Evolutionary conservation across 768 basidiomycete genomes (phyloP).

Genomic region (Leccinum longicurvipes): DNA sequence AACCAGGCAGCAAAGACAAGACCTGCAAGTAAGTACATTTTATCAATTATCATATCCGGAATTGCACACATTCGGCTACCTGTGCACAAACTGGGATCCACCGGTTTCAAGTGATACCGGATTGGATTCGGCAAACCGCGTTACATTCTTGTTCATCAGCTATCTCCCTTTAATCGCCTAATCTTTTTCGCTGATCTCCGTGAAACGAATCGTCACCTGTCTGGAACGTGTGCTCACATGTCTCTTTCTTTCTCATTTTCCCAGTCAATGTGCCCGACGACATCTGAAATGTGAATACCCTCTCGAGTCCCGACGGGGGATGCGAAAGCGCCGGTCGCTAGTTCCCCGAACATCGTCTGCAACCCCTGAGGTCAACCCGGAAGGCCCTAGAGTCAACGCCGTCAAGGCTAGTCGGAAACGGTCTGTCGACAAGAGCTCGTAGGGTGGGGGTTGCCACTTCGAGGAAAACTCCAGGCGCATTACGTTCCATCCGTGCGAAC

Average conservation of each 20-base stretch:
- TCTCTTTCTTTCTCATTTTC: constrained; percentile 19
- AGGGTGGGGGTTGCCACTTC: constrained; percentile 5
- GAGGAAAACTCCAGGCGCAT: background rate
- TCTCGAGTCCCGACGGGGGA: constrained; percentile 63
- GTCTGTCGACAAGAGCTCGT: constrained; percentile 25
- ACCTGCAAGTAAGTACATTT: constrained; percentile 60
- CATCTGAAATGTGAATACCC: constrained; percentile 72
- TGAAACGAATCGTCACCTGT: constrained; percentile 8
- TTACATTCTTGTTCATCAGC: background rate
- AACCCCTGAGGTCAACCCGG: constrained; percentile 24
- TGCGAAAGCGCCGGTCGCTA: constrained; percentile 45
- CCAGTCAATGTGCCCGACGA: constrained; percentile 70
- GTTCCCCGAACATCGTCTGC: constrained; percentile 29
- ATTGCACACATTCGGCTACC: background rate
- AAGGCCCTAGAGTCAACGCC: constrained; percentile 21
- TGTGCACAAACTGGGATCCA: constrained; percentile 5
- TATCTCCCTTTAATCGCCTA: constrained; percentile 24
- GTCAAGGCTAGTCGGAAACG: constrained; percentile 29
- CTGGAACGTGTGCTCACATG: constrained; percentile 20
- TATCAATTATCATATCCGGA: background rate
- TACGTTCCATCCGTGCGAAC: constrained; percentile 11
- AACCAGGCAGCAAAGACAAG: constrained; percentile 48
- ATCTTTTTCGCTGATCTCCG: constrained; percentile 28
- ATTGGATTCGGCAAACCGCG: constrained; percentile 8
- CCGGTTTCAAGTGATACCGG: constrained; percentile 13